phyloP scores from a whole-genome alignment of 495 filamentous ascomycete species.

The Astrocystis sublimbata region DNA sequence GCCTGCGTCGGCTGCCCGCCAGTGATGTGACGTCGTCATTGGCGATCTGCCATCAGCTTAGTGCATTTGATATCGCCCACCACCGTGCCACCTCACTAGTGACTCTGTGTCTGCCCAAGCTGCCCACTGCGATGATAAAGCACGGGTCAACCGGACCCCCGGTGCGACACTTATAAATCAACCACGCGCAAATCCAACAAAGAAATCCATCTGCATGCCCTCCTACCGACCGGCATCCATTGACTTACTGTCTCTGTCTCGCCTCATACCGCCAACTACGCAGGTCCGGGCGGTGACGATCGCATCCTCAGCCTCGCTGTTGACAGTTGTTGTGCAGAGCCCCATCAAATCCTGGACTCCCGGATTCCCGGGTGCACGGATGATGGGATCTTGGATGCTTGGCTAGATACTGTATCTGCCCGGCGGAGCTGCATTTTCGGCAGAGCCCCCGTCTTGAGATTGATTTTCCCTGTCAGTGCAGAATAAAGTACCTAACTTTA shows the following conservation, averaged over 20 bases:
- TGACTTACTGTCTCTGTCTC: background rate
- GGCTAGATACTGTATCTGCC: background rate
- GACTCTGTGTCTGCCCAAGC: too few relatives aligned
- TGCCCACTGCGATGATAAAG: background rate
- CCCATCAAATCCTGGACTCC: background rate
- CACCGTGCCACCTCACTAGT: background rate
- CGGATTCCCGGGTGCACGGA: too few relatives aligned
- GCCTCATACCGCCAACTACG: background rate
- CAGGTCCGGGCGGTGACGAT: background rate
- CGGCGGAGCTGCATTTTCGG: background rate
- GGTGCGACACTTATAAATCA: conserved; percentile 1
- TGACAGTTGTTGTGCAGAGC: background rate
- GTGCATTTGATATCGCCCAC: background rate
- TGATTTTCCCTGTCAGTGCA: too few relatives aligned
- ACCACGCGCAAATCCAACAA: too few relatives aligned
- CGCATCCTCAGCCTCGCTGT: background rate
- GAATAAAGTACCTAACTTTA: too few relatives aligned
- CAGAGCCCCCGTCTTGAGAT: too few relatives aligned
- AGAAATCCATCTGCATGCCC: background rate
- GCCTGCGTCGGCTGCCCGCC: too few relatives aligned
- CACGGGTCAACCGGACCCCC: background rate
- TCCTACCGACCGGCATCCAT: background rate
- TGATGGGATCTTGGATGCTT: too few relatives aligned
- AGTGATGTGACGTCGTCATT: background rate
- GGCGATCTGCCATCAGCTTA: background rate